Base-by-base conservation (phyloP, 768 basidiomycete species). In the Mycena indigotica region DNA sequence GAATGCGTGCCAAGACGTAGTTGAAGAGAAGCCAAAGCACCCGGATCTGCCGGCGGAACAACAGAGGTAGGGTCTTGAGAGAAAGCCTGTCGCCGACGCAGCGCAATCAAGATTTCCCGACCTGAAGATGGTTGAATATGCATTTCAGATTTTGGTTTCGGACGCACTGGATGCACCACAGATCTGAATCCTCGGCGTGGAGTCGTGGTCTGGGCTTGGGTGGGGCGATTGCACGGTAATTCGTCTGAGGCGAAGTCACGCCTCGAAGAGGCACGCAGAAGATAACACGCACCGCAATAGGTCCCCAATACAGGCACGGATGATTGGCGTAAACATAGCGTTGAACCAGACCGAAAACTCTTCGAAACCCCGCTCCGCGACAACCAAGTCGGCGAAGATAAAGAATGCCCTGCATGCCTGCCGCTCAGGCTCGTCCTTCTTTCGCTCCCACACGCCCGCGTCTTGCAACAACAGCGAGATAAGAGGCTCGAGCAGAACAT, bases 321-420 rank as follows among this genome's bases (percentile, higher is more conserved):
- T 8, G 25, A 62, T 52, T 1, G 61, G 53, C 25, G 40, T 39
- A 32, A 62, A 62, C 3, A 25, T 32, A 6, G 23, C 19, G 24
- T 40, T 15, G 53, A 62, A 56, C 61, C 61, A 62, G 23, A 32
- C 12, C 17, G 28, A 15, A 50, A 49, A 55, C 23, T 55, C 46
- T 29, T 19, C 25, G 30, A 52, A 1, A 32, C 61, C 61, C 50
- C 32, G n/a, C 21, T 62, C 61, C 23, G 28, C 25, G 39, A 58
- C 15, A 51, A 49, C 24, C 57, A 62, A 55, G 16, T 58, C 61
- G 12, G 48, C 50, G 38, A 58, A 55, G n/a, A 58, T 44, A 2
- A 55, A 15, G 24, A 62, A 55, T 12, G 57, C 61, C 30, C 41
- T 23, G 23, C 40, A 17, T 15, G 17, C 35, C 50, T 61, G 56